Base-by-base conservation (phyloP, 441 rosid genomes). In the Viola pubescens region DNA sequence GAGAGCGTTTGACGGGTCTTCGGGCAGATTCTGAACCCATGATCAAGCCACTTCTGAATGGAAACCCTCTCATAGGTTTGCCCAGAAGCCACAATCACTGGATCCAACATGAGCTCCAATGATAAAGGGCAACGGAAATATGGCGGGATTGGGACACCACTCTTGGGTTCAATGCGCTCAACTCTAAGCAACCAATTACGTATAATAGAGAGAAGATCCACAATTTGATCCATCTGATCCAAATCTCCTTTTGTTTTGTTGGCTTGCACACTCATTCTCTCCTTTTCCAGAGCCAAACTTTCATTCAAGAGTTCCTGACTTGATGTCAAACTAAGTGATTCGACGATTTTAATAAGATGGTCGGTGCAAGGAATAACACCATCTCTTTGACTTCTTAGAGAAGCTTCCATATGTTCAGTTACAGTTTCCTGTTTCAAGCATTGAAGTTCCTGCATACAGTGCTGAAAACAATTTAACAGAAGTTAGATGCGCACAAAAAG, bases 81-180 rank as follows among this genome's bases (percentile, higher is more conserved):
- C 56, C 98, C 98, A 44, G 96, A 86, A 73, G 95, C 91, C 69
- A 91, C 86, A 52, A 88, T 88, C 61, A 91, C 96, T 12, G 98
- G 98, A 74, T 91, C 89, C 73, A 73, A 50, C 96, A 91, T 91
- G 68, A 88, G 95, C 60, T 88, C 89, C 66, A 85, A 76, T 10
- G 96, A 91, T 64, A 91, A 69, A 39, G 98, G 94, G 61, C 98
- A 88, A 39, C 89, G 84, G 73, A 86, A 88, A 62, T 82, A 86
- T 5, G 96, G 72, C 43, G 98, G 98, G 58, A 82, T 72, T 37
- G 70, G 74, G 63, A 81, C 61, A 34, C 95, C 89, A 65, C 72
- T 79, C 61, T 79, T 72, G 43, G 79, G 75, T 67, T 83, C 88
- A 65, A 83, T 70, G 64, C 48, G 68, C 76, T 80, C 86, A 38